phyloP scores from a whole-genome alignment of 441 rosid species.

The Populus trichocarpa region DNA sequence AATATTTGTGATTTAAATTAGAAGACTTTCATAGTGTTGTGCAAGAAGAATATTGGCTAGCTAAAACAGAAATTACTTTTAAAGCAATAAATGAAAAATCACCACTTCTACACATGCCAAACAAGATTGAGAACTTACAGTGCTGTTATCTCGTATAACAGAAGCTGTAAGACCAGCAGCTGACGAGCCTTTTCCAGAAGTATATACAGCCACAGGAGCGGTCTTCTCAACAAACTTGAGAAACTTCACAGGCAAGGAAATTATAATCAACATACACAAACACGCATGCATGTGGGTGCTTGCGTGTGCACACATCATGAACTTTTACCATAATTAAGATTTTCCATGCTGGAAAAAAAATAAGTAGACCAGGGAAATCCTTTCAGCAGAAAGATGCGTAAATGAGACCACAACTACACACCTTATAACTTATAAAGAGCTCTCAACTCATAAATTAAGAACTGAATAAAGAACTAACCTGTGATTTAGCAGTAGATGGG shows the following conservation, averaged over 20 bases:
- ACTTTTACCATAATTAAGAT: background rate
- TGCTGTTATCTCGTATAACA: slow-evolving; percentile 79
- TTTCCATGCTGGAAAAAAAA: background rate
- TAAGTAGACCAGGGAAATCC: background rate
- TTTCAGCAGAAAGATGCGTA: background rate
- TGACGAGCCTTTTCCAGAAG: slow-evolving; percentile 96
- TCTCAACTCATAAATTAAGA: background rate
- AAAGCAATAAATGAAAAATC: background rate
- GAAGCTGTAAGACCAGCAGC: slow-evolving; percentile 99
- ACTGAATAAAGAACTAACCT: slow-evolving; percentile 38
- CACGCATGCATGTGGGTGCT: background rate
- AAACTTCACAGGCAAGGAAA: slow-evolving; percentile 44
- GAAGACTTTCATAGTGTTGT: background rate
- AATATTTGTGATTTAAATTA: slow-evolving; percentile 21
- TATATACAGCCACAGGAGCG: slow-evolving; percentile 93
- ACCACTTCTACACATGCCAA: background rate
- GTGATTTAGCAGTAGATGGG: slow-evolving; percentile 98
- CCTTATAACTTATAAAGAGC: background rate
- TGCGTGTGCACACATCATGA: background rate
- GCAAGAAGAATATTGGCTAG: background rate
- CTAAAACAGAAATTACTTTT: background rate
- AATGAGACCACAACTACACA: background rate
- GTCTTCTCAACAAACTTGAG: slow-evolving; percentile 98
- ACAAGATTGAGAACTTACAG: slow-evolving; percentile 50
- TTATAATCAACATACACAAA: slow-evolving; percentile 5